Base-by-base conservation (phyloP, 2,329 filamentous ascomycete species). In the Cladosporium sp. region DNA sequence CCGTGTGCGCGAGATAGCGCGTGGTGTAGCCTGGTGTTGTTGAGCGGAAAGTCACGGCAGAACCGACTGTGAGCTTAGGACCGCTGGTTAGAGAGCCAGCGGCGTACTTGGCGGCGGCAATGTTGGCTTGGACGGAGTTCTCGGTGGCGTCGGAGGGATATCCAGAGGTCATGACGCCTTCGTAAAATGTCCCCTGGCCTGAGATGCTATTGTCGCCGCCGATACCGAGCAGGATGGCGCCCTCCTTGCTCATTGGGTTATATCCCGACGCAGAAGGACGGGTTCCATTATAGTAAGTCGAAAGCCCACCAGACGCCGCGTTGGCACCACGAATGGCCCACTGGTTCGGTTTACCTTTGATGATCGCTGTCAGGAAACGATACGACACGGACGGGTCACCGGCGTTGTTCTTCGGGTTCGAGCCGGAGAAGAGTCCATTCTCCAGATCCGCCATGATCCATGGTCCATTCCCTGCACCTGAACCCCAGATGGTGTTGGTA, bases 381-480 rank as follows among this genome's bases (percentile, higher is more conserved):
- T 68, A 66, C 1, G 70, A 68, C 51, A 83, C 69, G 0, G 77
- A 72, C 6, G 78, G 78, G 56, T 83, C 72, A 1, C 51, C 73
- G 1, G 72, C 42, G 60, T 84, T 84, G 47, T 75, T 63, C 1
- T 59, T 62, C 2, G 71, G 20, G 51, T 62, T 72, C 1, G 46
- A 8, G 12, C 81, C 82, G 0, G 81, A 82, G 68, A 84, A 85
- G 2, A 86, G 67, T 3, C 79, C 79, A 54, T 85, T 84, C 62
- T 86, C 83, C 0, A 86, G 73, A 64, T 86, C 83, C 0, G 81
- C 82, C 80, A 85, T 84, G 57, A 85, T 62, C 83, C 82, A 85
- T 0, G 83, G 83, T 0, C 83, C 82, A 38, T 57, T 73, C 38
- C 81, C 82, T 3, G 77, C 50, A 7, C 83, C 82, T 7, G 63